phyloP scores from a whole-genome alignment of 2,329 filamentous ascomycete genomes.

The Pestalotiopsis sp. region DNA sequence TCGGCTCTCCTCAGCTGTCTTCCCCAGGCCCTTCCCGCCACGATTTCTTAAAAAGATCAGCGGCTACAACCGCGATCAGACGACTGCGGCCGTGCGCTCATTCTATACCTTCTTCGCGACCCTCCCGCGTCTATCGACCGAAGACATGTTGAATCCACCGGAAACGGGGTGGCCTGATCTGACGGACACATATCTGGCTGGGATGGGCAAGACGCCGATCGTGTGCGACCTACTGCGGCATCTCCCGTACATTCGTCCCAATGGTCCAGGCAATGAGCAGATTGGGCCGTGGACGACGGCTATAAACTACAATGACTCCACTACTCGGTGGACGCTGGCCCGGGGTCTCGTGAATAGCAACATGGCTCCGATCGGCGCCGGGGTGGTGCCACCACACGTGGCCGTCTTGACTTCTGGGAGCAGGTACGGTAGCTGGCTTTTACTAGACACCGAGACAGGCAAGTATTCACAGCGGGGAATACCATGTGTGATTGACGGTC shows the following conservation, averaged over 20 bases:
- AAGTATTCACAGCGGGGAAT: background rate
- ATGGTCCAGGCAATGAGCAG: background rate
- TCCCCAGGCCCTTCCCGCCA: background rate
- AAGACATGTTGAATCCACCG: background rate
- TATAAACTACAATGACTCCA: background rate
- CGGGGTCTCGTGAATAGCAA: background rate
- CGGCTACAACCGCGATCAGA: background rate
- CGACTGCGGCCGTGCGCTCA: background rate
- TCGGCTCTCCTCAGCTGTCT: background rate
- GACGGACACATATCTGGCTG: background rate
- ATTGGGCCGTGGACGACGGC: background rate
- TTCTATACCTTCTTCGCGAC: background rate
- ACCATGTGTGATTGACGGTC: background rate
- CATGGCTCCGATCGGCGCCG: background rate
- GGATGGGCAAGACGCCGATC: background rate
- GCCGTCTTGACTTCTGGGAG: background rate
- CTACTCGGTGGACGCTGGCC: background rate
- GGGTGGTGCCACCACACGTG: background rate
- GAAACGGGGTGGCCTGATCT: background rate
- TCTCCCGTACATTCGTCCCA: background rate
- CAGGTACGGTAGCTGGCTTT: background rate
- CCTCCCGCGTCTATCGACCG: background rate
- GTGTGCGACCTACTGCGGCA: background rate
- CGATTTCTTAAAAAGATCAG: background rate
- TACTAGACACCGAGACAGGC: background rate